Conservation (phyloP, 2,329 filamentous ascomycete species). For the Fusarium keratoplasticum region DNA sequence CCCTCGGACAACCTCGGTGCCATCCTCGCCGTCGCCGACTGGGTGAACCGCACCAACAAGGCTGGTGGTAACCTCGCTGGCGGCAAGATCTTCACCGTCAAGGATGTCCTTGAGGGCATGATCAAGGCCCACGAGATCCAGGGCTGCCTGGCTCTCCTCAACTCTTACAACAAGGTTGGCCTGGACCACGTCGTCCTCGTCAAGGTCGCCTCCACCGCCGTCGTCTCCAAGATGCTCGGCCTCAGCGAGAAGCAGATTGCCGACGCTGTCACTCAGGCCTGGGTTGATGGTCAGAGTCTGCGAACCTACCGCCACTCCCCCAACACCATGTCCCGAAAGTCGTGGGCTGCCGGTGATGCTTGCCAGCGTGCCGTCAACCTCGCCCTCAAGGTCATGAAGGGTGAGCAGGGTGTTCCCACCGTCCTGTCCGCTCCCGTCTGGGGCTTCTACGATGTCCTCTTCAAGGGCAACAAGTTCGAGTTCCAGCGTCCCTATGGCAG, state of each 20-base stretch:
- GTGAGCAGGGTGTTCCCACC: slow-evolving; percentile 90
- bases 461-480: slow-evolving; percentile 94
- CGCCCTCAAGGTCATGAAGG: slow-evolving; percentile 89
- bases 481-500: slow-evolving; percentile 97
- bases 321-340: slow-evolving; percentile 99
- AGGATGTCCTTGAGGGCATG: slow-evolving; percentile 95
- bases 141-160: slow-evolving; percentile 94
- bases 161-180: slow-evolving; percentile 99
- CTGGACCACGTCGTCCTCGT: slow-evolving; percentile 97
- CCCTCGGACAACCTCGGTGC: slow-evolving; percentile 98
- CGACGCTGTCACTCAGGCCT: slow-evolving; percentile 95
- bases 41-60: slow-evolving; percentile 92
- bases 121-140: slow-evolving; percentile 99
- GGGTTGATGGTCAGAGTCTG: slow-evolving; percentile 95
- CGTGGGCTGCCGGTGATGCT: slow-evolving; percentile 97
- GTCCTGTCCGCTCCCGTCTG: slow-evolving; percentile 92
- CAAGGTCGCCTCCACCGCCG: slow-evolving; percentile 95
- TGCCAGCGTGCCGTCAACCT: slow-evolving; percentile 96
- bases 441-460: slow-evolving; percentile 99
- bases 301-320: slow-evolving; percentile 97
- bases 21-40: slow-evolving; percentile 96
- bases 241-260: slow-evolving; percentile 90
- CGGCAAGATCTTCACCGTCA: slow-evolving; percentile 88
- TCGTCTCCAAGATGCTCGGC: slow-evolving; percentile 95
- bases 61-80: slow-evolving; percentile 82